Conservation (phyloP, 768 basidiomycete genomes). For the Hericium erinaceus region DNA sequence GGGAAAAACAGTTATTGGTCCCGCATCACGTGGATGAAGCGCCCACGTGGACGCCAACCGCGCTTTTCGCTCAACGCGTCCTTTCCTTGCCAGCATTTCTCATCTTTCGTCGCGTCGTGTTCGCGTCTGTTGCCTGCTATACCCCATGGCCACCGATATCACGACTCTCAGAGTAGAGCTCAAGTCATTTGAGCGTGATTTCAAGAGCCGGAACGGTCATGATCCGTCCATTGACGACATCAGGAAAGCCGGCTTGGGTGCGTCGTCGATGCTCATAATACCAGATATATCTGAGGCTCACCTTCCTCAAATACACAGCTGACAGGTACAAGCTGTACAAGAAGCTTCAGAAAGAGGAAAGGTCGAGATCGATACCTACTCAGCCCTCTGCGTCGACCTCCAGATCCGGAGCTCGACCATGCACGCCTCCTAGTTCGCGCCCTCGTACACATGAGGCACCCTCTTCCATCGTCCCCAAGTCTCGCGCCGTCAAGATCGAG, state of each 20-base stretch:
- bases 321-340: constrained; percentile 80
- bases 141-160: constrained; percentile 24
- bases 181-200: constrained; percentile 70
- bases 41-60: no score
- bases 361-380: constrained; percentile 22
- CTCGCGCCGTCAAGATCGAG: constrained; percentile 44
- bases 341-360: constrained; percentile 46
- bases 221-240: constrained; percentile 67
- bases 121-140: background rate
- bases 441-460: constrained; percentile 21
- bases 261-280: constrained; percentile 17
- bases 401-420: constrained; percentile 21
- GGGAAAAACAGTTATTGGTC: background rate
- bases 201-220: constrained; percentile 44
- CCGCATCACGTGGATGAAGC: constrained; percentile 8
- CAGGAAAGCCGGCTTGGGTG: constrained; percentile 54
- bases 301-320: constrained; percentile 33
- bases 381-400: constrained; percentile 22
- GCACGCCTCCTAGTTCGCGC: constrained; percentile 25
- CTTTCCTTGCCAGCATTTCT: background rate
- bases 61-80: constrained; percentile 2
- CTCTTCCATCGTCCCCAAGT: constrained; percentile 34
- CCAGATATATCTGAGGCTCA: constrained; percentile 7
- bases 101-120: constrained; percentile 7
- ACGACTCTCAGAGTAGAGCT: constrained; percentile 54